phyloP scores from a whole-genome alignment of 108 stramenopile genomes.

The Nannochloropsis gaditana region DNA sequence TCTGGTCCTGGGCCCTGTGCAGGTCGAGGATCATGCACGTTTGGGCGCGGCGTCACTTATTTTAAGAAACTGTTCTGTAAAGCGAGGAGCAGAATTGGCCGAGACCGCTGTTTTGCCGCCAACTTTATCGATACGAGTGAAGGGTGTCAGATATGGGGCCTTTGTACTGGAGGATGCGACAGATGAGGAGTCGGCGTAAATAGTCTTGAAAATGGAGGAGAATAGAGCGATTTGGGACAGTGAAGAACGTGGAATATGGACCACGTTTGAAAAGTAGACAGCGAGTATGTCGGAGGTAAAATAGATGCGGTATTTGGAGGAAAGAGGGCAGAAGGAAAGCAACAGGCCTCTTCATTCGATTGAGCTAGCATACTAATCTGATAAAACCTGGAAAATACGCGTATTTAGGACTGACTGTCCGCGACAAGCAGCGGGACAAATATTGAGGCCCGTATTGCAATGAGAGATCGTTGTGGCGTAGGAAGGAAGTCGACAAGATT shows the following conservation, averaged over 20 bases:
- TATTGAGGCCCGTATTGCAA: too few relatives aligned
- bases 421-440: too few relatives aligned
- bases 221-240: background rate
- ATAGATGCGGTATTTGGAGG: background rate
- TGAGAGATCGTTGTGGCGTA: too few relatives aligned
- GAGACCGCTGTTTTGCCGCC: conserved; percentile 6
- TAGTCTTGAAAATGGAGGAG: background rate
- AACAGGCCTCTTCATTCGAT: background rate
- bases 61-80: background rate
- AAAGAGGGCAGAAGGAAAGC: background rate
- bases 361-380: too few relatives aligned
- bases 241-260: background rate
- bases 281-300: background rate
- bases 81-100: background rate
- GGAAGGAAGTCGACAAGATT: too few relatives aligned
- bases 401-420: too few relatives aligned
- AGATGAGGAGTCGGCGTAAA: background rate
- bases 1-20: background rate
- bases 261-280: background rate
- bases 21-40: background rate
- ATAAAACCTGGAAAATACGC: too few relatives aligned
- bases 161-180: background rate
- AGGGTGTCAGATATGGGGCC: background rate
- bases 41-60: background rate
- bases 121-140: background rate